Evolutionary conservation across 495 filamentous ascomycete genomes (phyloP).

Genomic region (Podospora sp.): DNA sequence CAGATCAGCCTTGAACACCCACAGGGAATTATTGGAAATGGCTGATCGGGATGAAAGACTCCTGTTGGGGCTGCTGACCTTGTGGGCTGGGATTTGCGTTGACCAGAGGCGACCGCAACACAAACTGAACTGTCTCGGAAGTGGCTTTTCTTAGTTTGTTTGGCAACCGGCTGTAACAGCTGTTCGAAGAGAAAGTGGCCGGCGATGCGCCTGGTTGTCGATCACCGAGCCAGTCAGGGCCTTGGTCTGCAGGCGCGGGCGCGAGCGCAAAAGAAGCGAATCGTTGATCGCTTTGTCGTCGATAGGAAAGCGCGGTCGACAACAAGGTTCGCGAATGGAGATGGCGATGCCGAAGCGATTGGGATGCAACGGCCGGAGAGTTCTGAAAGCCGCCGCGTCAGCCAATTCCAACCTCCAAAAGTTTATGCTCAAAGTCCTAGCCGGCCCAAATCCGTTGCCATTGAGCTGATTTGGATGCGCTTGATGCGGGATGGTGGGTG

Average conservation of each 20-base stretch:
- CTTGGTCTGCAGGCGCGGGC: background rate
- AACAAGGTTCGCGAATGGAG: background rate
- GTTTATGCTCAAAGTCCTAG: background rate
- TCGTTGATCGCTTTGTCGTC: background rate
- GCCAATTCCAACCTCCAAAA: background rate
- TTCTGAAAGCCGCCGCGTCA: background rate
- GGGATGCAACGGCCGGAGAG: background rate
- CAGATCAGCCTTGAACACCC: slow-evolving; percentile 6
- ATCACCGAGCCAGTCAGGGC: background rate
- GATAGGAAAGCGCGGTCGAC: background rate
- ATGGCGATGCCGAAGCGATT: background rate
- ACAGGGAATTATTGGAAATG: slow-evolving; percentile 3
- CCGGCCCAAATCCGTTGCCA: background rate
- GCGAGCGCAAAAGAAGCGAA: background rate
- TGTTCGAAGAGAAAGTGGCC: background rate
- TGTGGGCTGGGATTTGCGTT: background rate
- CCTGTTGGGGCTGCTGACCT: background rate
- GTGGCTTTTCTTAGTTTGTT: background rate
- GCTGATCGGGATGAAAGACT: slow-evolving; percentile 1
- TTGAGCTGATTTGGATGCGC: background rate
- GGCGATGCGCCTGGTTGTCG: background rate
- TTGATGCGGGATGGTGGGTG: background rate
- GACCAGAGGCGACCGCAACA: background rate
- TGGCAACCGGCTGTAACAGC: background rate
- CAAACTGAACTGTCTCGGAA: background rate